phyloP scores from a whole-genome alignment of 2,329 filamentous ascomycete species.

The Penicillium paneum region DNA sequence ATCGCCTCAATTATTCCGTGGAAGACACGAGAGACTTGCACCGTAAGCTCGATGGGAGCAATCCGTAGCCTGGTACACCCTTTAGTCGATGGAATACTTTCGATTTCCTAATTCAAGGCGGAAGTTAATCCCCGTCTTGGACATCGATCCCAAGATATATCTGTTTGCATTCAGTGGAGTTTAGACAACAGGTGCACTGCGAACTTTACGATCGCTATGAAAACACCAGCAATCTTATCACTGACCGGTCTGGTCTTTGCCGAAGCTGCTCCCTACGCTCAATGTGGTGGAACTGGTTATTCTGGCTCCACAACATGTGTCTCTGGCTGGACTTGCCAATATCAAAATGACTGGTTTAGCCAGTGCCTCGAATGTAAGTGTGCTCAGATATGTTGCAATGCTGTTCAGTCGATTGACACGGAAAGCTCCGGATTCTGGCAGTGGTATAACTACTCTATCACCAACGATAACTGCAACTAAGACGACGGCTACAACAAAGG shows the following conservation, averaged over 20 bases:
- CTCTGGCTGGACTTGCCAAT: slow-evolving; percentile 16
- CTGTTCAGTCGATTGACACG: background rate
- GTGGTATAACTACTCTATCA: background rate
- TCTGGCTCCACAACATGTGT: slow-evolving; percentile 14
- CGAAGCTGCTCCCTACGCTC: slow-evolving; percentile 19
- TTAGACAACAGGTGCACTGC: background rate
- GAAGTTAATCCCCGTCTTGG: background rate
- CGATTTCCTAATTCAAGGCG: slow-evolving; percentile 8
- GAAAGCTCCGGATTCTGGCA: background rate
- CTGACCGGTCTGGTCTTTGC: slow-evolving; percentile 21
- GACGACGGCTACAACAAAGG: slow-evolving; percentile 4
- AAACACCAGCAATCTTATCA: slow-evolving; percentile 13
- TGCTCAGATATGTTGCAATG: background rate
- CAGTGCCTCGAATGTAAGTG: slow-evolving; percentile 19
- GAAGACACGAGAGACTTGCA: slow-evolving; percentile 15
- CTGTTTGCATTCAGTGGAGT: too few species aligned
- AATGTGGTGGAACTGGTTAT: slow-evolving; percentile 19
- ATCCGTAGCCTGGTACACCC: background rate
- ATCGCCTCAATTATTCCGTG: slow-evolving; percentile 11
- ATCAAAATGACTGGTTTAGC: slow-evolving; percentile 23
- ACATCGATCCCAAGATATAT: background rate
- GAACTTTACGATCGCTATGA: slow-evolving; percentile 15
- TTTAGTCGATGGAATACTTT: background rate
- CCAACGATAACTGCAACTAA: slow-evolving; percentile 3
- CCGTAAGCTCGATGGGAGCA: background rate